Evolutionary conservation across 2,329 filamentous ascomycete species (phyloP).

Genomic region (Botrytis squamosa): DNA sequence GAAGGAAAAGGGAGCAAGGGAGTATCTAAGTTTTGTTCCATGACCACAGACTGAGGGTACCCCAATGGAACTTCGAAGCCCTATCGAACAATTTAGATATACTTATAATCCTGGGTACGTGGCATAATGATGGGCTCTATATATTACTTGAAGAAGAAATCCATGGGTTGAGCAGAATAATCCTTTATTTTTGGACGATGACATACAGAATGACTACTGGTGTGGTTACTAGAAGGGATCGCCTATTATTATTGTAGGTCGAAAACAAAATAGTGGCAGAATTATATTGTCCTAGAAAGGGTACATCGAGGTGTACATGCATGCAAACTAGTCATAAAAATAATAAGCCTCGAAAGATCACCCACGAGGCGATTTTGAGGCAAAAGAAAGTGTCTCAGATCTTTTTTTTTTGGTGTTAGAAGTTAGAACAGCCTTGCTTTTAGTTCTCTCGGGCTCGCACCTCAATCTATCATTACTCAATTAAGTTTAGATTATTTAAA

Average conservation of each 20-base stretch:
- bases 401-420: neutral
- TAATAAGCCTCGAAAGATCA: neutral
- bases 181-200: neutral
- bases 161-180: neutral
- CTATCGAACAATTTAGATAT: neutral
- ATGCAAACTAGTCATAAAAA: neutral
- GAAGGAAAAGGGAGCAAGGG: conserved; percentile 1
- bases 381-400: conserved; percentile 13
- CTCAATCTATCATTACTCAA: neutral
- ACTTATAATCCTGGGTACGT: conserved; percentile 1
- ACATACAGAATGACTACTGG: neutral
- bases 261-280: neutral
- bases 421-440: conserved; percentile 8
- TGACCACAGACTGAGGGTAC: neutral
- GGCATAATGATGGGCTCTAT: conserved; percentile 4
- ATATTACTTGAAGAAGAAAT: neutral
- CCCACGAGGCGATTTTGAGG: conserved; percentile 13
- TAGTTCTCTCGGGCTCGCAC: neutral
- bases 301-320: neutral
- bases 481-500: neutral
- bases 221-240: neutral
- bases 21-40: conserved; percentile 4
- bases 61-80: neutral
- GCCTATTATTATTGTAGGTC: neutral
- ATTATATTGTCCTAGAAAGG: neutral